These are phyloP conservation scores for Apiospora rasikravindrae DNA, from an alignment of 2,329 filamentous ascomycete species.

Conservation along the genomic window DNA sequence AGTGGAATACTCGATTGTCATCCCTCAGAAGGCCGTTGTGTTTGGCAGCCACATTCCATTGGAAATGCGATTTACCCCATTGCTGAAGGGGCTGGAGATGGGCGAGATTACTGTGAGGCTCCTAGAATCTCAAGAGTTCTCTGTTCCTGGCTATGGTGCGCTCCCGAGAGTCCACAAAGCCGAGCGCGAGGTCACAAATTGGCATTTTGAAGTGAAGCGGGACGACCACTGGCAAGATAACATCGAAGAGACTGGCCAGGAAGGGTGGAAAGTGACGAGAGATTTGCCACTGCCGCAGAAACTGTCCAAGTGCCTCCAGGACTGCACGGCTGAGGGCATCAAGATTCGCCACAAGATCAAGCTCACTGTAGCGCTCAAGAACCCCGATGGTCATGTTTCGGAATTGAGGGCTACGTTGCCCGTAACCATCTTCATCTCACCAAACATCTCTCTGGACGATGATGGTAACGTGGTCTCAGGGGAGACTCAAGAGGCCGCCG, in stretches of 20 bases:
- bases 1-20: slow-evolving; percentile 91
- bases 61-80: slow-evolving; percentile 84
- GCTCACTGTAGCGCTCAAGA: slow-evolving; percentile 87
- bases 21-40: slow-evolving; percentile 91
- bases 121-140: slow-evolving; percentile 77
- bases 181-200: slow-evolving; percentile 67
- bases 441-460: slow-evolving; percentile 87
- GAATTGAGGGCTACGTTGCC: slow-evolving; percentile 91
- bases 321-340: slow-evolving; percentile 86
- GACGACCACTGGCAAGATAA: slow-evolving; percentile 72
- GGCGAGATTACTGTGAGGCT: slow-evolving; percentile 83
- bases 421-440: slow-evolving; percentile 93
- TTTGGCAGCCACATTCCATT: slow-evolving; percentile 87
- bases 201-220: slow-evolving; percentile 59
- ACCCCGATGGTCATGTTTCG: slow-evolving; percentile 92
- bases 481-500: slow-evolving; percentile 54
- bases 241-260: slow-evolving; percentile 70
- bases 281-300: slow-evolving; percentile 77
- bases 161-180: slow-evolving; percentile 63
- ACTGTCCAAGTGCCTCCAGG: slow-evolving; percentile 83
- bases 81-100: slow-evolving; percentile 86
- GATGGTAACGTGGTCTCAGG: slow-evolving; percentile 78
- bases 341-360: slow-evolving; percentile 93
- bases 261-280: slow-evolving; percentile 67
- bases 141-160: slow-evolving; percentile 52